Conservation (phyloP, 1,284 basidiomycete species). For the Melampsora americana region DNA sequence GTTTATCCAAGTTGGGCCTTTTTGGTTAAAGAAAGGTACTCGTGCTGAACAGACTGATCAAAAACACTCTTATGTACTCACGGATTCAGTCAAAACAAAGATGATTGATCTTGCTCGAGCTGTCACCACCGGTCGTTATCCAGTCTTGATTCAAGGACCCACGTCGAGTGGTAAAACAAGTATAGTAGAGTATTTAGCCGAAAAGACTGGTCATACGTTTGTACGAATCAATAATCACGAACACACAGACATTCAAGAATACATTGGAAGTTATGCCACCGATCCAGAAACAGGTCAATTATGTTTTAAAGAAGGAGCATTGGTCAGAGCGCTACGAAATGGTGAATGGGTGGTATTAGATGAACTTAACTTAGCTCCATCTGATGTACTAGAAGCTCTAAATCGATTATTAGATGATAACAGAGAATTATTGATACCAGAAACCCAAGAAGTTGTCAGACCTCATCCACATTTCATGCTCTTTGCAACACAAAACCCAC, state of each 20-base stretch:
- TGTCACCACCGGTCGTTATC: conserved; percentile 81
- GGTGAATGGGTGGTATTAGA: conserved; percentile 99
- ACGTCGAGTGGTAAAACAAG: conserved; percentile 98
- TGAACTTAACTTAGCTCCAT: conserved; percentile 95
- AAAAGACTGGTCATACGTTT: conserved; percentile 88
- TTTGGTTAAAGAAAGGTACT: conserved; percentile 80
- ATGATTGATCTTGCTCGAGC: conserved; percentile 88
- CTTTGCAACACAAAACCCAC: conserved; percentile 97
- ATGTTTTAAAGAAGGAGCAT: conserved; percentile 86
- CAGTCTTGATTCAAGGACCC: conserved; percentile 95
- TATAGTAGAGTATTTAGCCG: conserved; percentile 91
- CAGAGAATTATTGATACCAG: conserved; percentile 89
- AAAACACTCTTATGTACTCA: conserved; percentile 80
- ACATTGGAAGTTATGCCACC: conserved; percentile 93
- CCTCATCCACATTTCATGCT: conserved; percentile 97
- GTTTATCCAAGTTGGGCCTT: conserved; percentile 81
- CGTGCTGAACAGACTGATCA: conserved; percentile 59
- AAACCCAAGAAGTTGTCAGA: conserved; percentile 88
- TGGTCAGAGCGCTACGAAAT: conserved; percentile 83
- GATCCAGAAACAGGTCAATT: conserved; percentile 88
- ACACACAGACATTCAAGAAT: conserved; percentile 97
- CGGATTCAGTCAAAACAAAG: conserved; percentile 93
- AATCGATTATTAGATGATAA: conserved; percentile 97
- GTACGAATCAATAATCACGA: conserved; percentile 99
- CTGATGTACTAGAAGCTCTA: conserved; percentile 94